Base-by-base conservation (phyloP, 2,329 filamentous ascomycete genomes). In the Ophiostoma himal-ulmi region DNA sequence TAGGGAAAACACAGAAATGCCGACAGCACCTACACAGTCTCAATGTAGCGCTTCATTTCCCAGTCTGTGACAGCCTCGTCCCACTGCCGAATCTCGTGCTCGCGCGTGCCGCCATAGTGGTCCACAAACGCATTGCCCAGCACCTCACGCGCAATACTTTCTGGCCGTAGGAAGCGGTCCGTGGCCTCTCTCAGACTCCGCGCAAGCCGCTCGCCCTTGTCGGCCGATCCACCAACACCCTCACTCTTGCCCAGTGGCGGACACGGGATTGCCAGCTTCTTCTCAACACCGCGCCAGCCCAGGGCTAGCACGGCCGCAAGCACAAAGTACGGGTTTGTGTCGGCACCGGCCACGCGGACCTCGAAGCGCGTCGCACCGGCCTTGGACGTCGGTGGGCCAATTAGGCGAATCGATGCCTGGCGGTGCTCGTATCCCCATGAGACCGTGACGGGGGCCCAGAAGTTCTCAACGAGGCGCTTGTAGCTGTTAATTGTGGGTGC, bases 41-140 rank as follows among this genome's bases (percentile, higher is more conserved):
- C 91, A 73, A 93, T 91, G 76, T 93, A 93, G 71, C 91, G 84
- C 80, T 86, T 87, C 78, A 93, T 84, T 79, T 94, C 91, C 93
- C 94, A 98, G 79, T 98, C 95, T 26, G 95, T 98, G 6, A 98
- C 94, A 1, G 94, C 94, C 79, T 98, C 94, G 76, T 98, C 94
- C 91, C 92, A 99, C 26, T 97, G 81, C 72, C 91, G 83, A 71
- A 95, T 86, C 81, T 99, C 95, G 80, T 99, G 94, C 79, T 96
- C 90, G 74, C 95, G 86, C 22, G 94, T 97, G 20, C 95, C 95
- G 14, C 90, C 92, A 82, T 90, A 99, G 79, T 98, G 95, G 20
- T 98, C 94, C 3, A 99, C 95, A 80, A 99, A 99, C 10, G 90
- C 91, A 78, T 98, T 91, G 0, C 95, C 95, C 79, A 99, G 92